A percentile compares a stretch with the other conserved stretches of the same genome.
Evolutionary conservation across 108 stramenopile genomes (phyloP).

Genomic region (Nitzschia inconspicua): DNA sequence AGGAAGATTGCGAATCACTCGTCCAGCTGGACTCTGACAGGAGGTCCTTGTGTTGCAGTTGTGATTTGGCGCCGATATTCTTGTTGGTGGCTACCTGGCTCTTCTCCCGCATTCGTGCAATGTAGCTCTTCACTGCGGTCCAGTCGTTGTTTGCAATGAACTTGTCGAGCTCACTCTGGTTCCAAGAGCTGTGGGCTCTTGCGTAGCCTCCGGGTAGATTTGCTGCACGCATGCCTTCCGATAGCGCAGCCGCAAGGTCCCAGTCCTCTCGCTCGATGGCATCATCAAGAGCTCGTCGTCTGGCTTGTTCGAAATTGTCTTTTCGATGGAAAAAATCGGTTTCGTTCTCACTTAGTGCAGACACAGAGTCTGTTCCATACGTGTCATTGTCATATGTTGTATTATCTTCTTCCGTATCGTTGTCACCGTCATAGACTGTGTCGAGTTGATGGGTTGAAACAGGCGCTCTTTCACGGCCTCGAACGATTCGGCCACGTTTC

Average conservation of each 20-base stretch:
- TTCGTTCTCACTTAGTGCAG: constrained; percentile 46
- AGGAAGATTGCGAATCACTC: constrained; percentile 6
- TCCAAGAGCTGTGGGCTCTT: constrained; percentile 31
- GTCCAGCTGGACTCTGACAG: constrained; percentile 22
- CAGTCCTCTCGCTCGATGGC: constrained; percentile 50
- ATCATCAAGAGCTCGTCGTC: constrained; percentile 43
- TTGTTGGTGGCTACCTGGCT: constrained; percentile 11
- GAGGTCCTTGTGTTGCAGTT: constrained; percentile 34
- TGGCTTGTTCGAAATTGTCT: constrained; percentile 34
- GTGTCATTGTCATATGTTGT: constrained; percentile 4
- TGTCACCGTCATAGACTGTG: constrained; percentile 10
- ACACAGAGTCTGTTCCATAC: constrained; percentile 35
- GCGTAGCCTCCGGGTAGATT: constrained; percentile 6
- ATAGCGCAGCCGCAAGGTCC: constrained; percentile 42
- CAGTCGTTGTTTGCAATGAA: constrained; percentile 82
- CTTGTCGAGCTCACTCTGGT: constrained; percentile 64
- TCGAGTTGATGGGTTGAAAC: not conserved
- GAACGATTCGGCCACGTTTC: constrained; percentile 16
- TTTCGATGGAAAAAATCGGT: constrained; percentile 25
- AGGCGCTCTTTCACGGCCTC: not conserved
- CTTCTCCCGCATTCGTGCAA: constrained; percentile 51
- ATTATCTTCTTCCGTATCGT: constrained; percentile 19
- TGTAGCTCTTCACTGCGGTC: constrained; percentile 67
- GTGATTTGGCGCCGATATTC: constrained; percentile 35
- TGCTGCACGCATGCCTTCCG: constrained; percentile 28